Evolutionary conservation across 1,284 basidiomycete species (phyloP), one percentile per base, ranked within the genome.

Genomic region (Grifola frondosa): DNA sequence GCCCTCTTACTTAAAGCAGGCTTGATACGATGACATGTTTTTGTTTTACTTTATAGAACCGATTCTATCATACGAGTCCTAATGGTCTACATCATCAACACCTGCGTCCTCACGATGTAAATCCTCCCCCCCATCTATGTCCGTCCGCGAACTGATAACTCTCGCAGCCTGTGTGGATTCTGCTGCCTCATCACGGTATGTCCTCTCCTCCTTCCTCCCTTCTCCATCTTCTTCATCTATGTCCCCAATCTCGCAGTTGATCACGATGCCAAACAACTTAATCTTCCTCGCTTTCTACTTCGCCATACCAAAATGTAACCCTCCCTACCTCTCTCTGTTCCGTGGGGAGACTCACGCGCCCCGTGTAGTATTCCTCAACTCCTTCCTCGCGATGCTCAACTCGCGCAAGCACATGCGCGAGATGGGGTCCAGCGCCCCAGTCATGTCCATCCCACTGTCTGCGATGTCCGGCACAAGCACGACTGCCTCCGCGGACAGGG

Each of bases 61-160:
- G 36, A 44, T 31, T 16, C 25, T 17, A 13, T 44, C 13, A 24
- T 44, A 12, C 35, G 28, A 6, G 11, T 15, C n/a, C 29, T 44
- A 19, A 44, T 44, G 42, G 28, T 35, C 4, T 44, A 44, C 20
- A 29, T 36, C 6, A 29, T 44, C 10, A 44, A 44, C 28, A 30
- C 42, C n/a, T 34, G 42, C 4, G 19, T 34, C 15, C 36, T 44
- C 13, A 44, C 36, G 12, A 44, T 37, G 42, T 44, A 20, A 4
- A 36, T 38, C 5, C 10, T 25, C 16, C 8, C 20, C 10, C 24
- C 4, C 19, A 23, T 6, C 15, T 21, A 9, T 12, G 29, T 13
- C 10, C 13, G 20, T n/a, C n/a, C 6, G 6, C 16, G 22, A 6
- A 13, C 21, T 30, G 28, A 30, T 13, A 32, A 22, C 20, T n/a